Evolutionary conservation across 331 rosid species (phyloP), one percentile per base, ranked within the genome.

Genomic region (Arachis monticola): DNA sequence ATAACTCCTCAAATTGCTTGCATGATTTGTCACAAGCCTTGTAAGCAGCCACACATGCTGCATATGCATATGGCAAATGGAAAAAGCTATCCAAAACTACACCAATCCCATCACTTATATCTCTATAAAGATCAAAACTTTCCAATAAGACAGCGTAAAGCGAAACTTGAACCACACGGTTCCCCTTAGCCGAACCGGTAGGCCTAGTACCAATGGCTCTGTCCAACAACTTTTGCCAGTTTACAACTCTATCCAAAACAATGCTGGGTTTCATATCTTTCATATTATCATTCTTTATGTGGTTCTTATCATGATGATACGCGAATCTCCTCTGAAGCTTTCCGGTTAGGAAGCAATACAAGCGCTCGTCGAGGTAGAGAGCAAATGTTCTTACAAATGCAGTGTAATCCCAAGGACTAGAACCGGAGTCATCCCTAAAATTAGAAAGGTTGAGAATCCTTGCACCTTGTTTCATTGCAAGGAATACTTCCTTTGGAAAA

Each of bases 311-410:
- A 4, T 64, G n/a, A 32, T 75, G 10, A 10, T 86, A 72, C 0
- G 41, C 71, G 83, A 82, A 72, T 0, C 94, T 80, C 0, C 90
- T 74, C 72, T 94, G 97, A 47, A 91, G 96, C 70, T 89, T 91
- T 3, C 96, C 98, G 0, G 92, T 87, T 12, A 94, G 72, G 64
- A 94, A 87, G 45, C 96, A 90, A 69, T 90, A 89, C 11, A 94
- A 74, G 0, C 99, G 85, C n/a, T 92, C 96, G n/a, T 94, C 97
- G 11, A 92, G 95, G 70, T 94, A 94, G 6, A 92, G 75, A 2
- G 96, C 91, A 38, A 90, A 86, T 13, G 84, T 82, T 10, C 92
- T 79, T 6, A 94, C 89, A 32, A 94, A 92, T 2, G 89, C 80
- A 1, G 93, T 82, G 80, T 72, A 92, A 45, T 92, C 97, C 96